phyloP scores from a whole-genome alignment of 75 land plant species.

The Sequoia sempervirens region DNA sequence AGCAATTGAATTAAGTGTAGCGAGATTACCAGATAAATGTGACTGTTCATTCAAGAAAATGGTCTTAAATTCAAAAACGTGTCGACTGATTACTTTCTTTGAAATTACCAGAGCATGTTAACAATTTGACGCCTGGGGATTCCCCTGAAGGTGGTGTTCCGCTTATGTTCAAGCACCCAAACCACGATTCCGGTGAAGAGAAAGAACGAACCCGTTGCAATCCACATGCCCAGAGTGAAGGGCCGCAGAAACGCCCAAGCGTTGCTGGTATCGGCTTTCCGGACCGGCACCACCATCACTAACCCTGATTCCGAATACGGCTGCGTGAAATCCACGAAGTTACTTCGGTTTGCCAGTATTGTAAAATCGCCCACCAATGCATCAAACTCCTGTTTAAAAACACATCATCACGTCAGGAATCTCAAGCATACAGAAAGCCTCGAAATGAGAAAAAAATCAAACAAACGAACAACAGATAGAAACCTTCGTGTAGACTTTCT shows the following conservation, averaged over 20 bases:
- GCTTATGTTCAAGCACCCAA: conserved; percentile 36
- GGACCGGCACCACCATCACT: conserved; percentile 36
- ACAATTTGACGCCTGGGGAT: conserved; percentile 16
- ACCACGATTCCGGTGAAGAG: conserved; percentile 45
- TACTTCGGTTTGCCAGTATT: conserved; percentile 44
- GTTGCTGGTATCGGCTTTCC: conserved; percentile 18
- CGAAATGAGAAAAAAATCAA: not conserved
- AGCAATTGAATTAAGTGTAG: too few relatives aligned
- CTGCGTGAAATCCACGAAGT: conserved; percentile 61
- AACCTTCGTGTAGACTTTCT: conserved; percentile 22
- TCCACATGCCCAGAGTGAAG: conserved; percentile 46
- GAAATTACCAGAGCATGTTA: conserved; percentile 18
- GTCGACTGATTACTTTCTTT: too few relatives aligned
- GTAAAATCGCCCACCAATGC: conserved; percentile 71
- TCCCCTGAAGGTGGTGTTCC: conserved; percentile 20
- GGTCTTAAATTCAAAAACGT: not conserved
- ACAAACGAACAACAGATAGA: not conserved
- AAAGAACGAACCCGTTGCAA: conserved; percentile 26
- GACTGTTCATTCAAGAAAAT: not conserved
- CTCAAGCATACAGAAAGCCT: not conserved
- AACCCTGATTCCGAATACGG: conserved; percentile 66
- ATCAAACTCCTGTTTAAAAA: conserved; percentile 42
- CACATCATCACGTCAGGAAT: not conserved
- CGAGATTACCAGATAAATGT: not conserved
- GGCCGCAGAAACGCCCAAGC: conserved; percentile 53